Evolutionary conservation across 2,329 filamentous ascomycete genomes (phyloP), one percentile per base, ranked within the genome.

Genomic region (Coniochaeta sp.): DNA sequence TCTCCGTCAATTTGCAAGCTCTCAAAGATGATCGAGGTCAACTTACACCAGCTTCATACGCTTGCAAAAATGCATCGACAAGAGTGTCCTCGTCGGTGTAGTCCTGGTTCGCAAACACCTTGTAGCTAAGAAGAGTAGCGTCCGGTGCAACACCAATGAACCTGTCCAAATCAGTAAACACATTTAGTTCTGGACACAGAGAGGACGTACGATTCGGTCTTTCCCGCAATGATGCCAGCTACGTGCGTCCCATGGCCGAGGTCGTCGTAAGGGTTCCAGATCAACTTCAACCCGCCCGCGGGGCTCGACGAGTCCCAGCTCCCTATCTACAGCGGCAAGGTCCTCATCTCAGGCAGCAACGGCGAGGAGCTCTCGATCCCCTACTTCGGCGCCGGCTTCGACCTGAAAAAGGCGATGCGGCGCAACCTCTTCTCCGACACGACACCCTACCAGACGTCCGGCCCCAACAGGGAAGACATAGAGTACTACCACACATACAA

Each of bases 291-390:
- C 7, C 59, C 57, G 8, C 61, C 63, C 9, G 24, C 53, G 12
- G 52, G 51, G 2, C 45, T 51, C 6, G 61, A 66, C 48, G 33
- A 60, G 2, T 55, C 56, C 3, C 58, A 55, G 13, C 53, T 70
- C 26, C 66, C 66, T 2, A 52, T 68, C 13, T 70, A 68, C 51
- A 64, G 65, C 48, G 67, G 67, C 46, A 65, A 63, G 52, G 59
- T 69, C 22, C 54, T 64, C 14, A 56, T 69, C 45, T 57, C 59
- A 9, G 60, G 60, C 22, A 62, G 60, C 52, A 62, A 63, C 45
- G 64, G 64, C 27, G 66, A 69, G 50, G 53, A 59, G 20, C 56
- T 68, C 20, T 63, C 60, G 8, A 60, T 68, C 6, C 65, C 64
- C 2, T 68, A 69, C 54, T 45, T 65, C 31, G 65, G 64, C 56